Base-by-base conservation (phyloP, 768 basidiomycete genomes). In the Lenzites betulinus region DNA sequence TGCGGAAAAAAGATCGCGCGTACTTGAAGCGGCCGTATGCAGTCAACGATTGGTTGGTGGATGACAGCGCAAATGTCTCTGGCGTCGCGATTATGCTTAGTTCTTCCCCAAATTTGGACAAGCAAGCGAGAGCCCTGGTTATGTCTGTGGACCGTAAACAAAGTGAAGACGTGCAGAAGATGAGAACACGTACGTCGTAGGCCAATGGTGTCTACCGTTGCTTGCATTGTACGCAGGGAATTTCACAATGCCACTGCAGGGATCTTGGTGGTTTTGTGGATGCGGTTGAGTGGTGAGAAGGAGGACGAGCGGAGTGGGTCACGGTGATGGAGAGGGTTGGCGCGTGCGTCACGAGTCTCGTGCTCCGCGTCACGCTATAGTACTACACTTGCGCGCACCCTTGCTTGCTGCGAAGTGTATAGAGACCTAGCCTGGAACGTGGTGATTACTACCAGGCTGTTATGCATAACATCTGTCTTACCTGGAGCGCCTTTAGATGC, bases 31-130 rank as follows among this genome's bases (percentile, higher is more conserved):
- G 83, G 72, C 86, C 89, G 68, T 90, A 93, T 12, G 92, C 92
- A 39, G 92, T 89, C 68, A 87, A 83, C 5, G 92, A 87, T 3
- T 88, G 85, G 73, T 93, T 94, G 23, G 89, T 91, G 2, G 87
- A 77, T 53, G 89, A 90, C 26, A 94, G 71, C 7, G 85, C 79
- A 33, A 94, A 70, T 35, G 76, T 73, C 36, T 88, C 85, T 0
- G 79, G 69, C 9, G 83, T 82, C 8, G 88, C 90, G 59, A 85
- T 81, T 42, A 94, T 79, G 38, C 82, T 79, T 43, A 94, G 75
- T 62, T 94, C 90, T 60, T 94, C 92, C 51, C 92, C 90, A 70
- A 92, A 93, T 75, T 82, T 86, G 38, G 91, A 86, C 44, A 93
- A 77, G 73, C 93, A 94, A 5, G 82, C 77, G 49, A 94, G 75